A percentile compares a stretch with the other conserved stretches of the same genome.
These are phyloP conservation scores for Umbelopsis ramanniana DNA, from an alignment of 192 early-diverging fungal genomes.

Conservation along the genomic window DNA sequence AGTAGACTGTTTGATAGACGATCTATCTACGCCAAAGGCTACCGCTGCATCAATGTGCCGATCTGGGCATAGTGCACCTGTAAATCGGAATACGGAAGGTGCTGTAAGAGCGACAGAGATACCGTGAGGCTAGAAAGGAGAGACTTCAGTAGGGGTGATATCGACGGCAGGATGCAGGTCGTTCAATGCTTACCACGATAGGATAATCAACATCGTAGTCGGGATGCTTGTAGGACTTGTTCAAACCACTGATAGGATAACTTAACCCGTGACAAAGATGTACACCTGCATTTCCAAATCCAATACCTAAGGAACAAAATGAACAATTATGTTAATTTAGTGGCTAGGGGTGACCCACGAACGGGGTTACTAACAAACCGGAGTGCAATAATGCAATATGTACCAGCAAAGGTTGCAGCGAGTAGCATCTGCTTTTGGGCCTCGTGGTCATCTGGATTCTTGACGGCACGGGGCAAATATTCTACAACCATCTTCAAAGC, in stretches of 20 bases:
- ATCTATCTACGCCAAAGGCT: constrained; percentile 72
- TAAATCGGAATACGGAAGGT: constrained; percentile 90
- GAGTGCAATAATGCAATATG: neutral
- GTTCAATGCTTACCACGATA: constrained; percentile 57
- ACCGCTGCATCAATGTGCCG: constrained; percentile 84
- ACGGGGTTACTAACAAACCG: neutral
- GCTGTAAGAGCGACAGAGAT: constrained; percentile 90
- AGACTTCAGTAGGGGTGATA: no score
- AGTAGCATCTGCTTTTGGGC: constrained; percentile 87
- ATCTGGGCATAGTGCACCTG: constrained; percentile 78
- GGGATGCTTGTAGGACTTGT: constrained; percentile 80
- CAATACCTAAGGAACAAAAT: constrained; percentile 49
- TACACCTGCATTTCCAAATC: constrained; percentile 88
- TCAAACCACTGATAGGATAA: constrained; percentile 87
- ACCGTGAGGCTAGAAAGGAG: constrained; percentile 61
- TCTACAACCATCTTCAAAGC: constrained; percentile 81
- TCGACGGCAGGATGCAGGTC: no score
- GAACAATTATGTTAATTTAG: neutral
- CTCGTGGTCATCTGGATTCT: constrained; percentile 58
- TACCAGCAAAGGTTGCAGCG: constrained; percentile 87
- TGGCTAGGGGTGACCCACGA: neutral
- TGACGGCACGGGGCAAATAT: constrained; percentile 76
- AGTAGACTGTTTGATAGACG: constrained; percentile 65
- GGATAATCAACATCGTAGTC: constrained; percentile 78
- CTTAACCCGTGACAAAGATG: constrained; percentile 86